Evolutionary conservation across 768 basidiomycete species (phyloP).

Genomic region (Rhizopogon vesiculosus): DNA sequence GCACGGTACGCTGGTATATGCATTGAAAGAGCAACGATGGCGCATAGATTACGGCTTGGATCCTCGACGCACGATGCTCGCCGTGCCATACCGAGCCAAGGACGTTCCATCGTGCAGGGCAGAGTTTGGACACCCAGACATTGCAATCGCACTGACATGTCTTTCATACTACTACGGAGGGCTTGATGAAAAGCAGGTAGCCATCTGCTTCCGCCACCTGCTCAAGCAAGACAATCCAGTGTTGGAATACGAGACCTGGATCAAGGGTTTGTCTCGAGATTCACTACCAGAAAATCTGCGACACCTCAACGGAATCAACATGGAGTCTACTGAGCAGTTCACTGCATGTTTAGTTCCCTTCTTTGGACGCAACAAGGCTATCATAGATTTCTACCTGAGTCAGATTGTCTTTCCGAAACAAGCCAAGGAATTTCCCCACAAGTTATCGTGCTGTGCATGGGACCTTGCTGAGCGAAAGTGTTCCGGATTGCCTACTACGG

Average conservation of each 20-base stretch:
- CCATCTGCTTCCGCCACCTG: slow-evolving; percentile 32
- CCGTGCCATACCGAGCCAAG: slow-evolving; percentile 50
- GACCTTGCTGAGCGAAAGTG: slow-evolving; percentile 40
- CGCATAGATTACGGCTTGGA: slow-evolving; percentile 50
- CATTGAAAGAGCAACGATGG: slow-evolving; percentile 38
- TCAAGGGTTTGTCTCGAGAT: slow-evolving; percentile 4
- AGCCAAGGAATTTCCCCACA: slow-evolving; percentile 42
- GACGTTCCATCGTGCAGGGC: slow-evolving; percentile 41
- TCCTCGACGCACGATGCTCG: slow-evolving; percentile 35
- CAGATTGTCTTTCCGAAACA: slow-evolving; percentile 45
- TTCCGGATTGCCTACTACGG: slow-evolving; percentile 31
- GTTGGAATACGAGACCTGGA: slow-evolving; percentile 39
- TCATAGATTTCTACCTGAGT: slow-evolving; percentile 45
- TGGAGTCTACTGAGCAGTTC: slow-evolving; percentile 32
- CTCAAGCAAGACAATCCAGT: slow-evolving; percentile 36
- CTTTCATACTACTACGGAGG: slow-evolving; percentile 48
- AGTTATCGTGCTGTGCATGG: slow-evolving; percentile 48
- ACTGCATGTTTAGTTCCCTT: slow-evolving; percentile 23
- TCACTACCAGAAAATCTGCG: slow-evolving; percentile 27
- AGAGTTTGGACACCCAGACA: slow-evolving; percentile 52
- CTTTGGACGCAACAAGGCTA: slow-evolving; percentile 32
- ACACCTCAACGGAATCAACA: slow-evolving; percentile 35
- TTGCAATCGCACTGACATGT: slow-evolving; percentile 40
- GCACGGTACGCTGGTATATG: slow-evolving; percentile 34
- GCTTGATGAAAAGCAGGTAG: slow-evolving; percentile 33